These are phyloP conservation scores for Nannizzia gypsea DNA, from an alignment of 2,329 filamentous ascomycete species.

Conservation along the genomic window DNA sequence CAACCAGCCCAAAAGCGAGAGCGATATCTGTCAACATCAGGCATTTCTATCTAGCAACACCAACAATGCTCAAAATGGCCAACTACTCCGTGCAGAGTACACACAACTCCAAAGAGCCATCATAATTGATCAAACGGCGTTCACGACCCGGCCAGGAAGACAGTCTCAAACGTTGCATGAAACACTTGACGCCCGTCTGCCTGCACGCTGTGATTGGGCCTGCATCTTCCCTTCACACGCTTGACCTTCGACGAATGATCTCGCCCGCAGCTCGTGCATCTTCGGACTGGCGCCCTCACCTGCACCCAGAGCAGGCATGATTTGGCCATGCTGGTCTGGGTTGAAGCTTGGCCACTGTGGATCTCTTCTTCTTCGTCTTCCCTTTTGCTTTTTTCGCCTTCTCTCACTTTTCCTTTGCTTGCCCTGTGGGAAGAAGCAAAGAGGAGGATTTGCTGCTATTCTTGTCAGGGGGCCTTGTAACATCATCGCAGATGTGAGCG, in stretches of 20 bases:
- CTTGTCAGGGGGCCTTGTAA: conserved; percentile 6
- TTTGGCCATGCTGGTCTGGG: not conserved
- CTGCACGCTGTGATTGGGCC: not conserved
- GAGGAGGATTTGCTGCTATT: conserved; percentile 3
- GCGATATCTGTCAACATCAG: too few relatives aligned
- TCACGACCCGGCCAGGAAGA: not conserved
- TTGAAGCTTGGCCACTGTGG: not conserved
- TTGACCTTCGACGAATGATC: not conserved
- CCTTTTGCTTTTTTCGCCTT: not conserved
- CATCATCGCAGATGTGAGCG: conserved; percentile 3
- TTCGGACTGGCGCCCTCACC: conserved; percentile 1
- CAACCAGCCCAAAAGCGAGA: too few relatives aligned
- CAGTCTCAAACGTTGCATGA: not conserved
- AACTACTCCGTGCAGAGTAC: too few relatives aligned
- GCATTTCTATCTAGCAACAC: too few relatives aligned
- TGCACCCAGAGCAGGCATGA: not conserved
- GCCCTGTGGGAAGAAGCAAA: not conserved
- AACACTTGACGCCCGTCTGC: not conserved
- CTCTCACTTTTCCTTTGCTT: not conserved
- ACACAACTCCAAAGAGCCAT: not conserved
- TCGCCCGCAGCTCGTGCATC: not conserved
- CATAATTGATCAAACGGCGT: not conserved
- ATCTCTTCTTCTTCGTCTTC: not conserved
- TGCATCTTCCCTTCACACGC: not conserved
- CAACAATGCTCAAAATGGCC: too few relatives aligned